These are phyloP conservation scores for Aschersonia sp. DNA, from an alignment of 2,329 filamentous ascomycete genomes.

Conservation along the genomic window DNA sequence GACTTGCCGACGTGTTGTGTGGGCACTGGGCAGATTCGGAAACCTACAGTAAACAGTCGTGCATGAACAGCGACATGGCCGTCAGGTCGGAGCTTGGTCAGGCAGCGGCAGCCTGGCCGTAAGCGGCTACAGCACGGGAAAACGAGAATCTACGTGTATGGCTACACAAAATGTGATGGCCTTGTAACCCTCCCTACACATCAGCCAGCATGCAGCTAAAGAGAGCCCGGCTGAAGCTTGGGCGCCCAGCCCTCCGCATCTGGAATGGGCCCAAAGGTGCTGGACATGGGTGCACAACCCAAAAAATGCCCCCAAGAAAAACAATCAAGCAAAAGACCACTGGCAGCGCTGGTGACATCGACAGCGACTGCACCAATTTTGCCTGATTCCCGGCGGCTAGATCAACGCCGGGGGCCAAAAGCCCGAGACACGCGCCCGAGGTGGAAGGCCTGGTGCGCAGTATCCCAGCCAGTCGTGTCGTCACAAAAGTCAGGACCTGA, in stretches of 20 bases:
- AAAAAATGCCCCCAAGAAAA: not conserved
- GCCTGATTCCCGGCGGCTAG: not conserved
- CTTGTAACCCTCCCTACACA: no score
- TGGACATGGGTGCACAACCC: not conserved
- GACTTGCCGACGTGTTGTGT: no score
- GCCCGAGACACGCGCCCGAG: not conserved
- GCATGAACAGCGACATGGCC: no score
- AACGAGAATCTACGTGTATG: no score
- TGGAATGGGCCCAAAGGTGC: conserved; percentile 5
- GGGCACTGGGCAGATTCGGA: no score
- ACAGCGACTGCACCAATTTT: not conserved
- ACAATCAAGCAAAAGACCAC: not conserved
- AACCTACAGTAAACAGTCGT: no score
- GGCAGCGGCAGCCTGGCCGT: no score
- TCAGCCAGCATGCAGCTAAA: conserved; percentile 3
- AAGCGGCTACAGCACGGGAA: no score
- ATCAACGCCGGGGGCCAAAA: not conserved
- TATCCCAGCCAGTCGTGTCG: not conserved
- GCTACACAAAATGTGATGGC: not conserved
- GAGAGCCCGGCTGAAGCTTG: conserved; percentile 3
- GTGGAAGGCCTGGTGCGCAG: no score
- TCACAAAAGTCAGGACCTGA: not conserved
- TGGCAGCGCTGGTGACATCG: not conserved
- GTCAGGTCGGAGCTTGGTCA: no score
- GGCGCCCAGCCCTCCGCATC: conserved; percentile 5